Percentiles rank a stretch among this genome's conserved stretches.
phyloP scores from a whole-genome alignment of 768 basidiomycete species.

The Hysterangium stoloniferum region DNA sequence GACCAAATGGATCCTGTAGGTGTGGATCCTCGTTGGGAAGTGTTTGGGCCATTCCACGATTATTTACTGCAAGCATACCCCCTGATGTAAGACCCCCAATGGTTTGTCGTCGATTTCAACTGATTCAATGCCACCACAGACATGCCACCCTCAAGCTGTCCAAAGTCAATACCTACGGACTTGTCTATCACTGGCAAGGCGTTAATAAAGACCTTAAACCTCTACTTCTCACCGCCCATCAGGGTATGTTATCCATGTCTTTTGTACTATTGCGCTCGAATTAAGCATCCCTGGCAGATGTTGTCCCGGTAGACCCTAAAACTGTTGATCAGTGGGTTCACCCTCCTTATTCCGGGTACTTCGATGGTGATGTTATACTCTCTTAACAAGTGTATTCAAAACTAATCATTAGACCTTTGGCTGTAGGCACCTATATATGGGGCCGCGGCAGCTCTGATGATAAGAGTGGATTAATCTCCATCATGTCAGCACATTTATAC shows the following conservation, averaged over 20 bases:
- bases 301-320: constrained; percentile 55
- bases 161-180: constrained; percentile 68
- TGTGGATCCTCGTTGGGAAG: constrained; percentile 46
- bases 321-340: constrained; percentile 51
- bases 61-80: constrained; percentile 55
- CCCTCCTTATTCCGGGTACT: constrained; percentile 57
- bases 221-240: constrained; percentile 58
- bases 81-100: constrained; percentile 37
- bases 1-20: constrained; percentile 42
- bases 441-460: constrained; percentile 71
- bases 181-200: constrained; percentile 70
- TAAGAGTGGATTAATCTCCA: constrained; percentile 67
- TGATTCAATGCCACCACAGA: constrained; percentile 25
- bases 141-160: constrained; percentile 52
- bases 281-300: constrained; percentile 35
- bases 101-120: background rate
- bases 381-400: constrained; percentile 5
- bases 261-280: background rate
- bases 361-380: constrained; percentile 36
- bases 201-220: constrained; percentile 57
- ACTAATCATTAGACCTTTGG: constrained; percentile 8
- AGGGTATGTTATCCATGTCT: constrained; percentile 33
- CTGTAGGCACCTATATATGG: constrained; percentile 53
- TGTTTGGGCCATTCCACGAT: constrained; percentile 44
- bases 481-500: constrained; percentile 35